Conservation (phyloP, 768 basidiomycete genomes). For the Pleurotus pulmonarius region DNA sequence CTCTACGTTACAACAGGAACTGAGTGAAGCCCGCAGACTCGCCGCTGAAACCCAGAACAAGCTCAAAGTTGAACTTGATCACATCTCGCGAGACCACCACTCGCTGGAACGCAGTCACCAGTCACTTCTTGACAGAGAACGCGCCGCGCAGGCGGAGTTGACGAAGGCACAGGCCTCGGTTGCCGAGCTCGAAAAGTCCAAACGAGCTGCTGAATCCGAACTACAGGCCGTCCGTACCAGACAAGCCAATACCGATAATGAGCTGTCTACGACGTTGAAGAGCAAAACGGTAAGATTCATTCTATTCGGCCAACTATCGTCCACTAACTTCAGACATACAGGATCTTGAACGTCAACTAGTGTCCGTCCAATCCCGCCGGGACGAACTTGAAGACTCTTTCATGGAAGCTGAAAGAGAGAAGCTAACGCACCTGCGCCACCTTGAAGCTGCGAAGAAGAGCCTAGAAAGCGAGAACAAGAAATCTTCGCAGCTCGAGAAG, state of each 20-base stretch:
- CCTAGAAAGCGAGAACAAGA: slow-evolving; percentile 68
- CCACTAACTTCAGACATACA: slow-evolving; percentile 23
- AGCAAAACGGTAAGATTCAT: slow-evolving; percentile 67
- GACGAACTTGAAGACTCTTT: slow-evolving; percentile 87
- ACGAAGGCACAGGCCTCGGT: slow-evolving; percentile 45
- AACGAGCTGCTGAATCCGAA: slow-evolving; percentile 67
- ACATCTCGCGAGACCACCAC: slow-evolving; percentile 53
- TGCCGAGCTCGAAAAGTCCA: slow-evolving; percentile 63
- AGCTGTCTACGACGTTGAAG: slow-evolving; percentile 56
- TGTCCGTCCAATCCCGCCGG: slow-evolving; percentile 66
- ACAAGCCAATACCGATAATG: slow-evolving; percentile 63
- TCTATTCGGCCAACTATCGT: background rate
- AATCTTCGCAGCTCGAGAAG: slow-evolving; percentile 75
- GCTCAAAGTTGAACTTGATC: slow-evolving; percentile 74
- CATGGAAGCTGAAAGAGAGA: slow-evolving; percentile 79
- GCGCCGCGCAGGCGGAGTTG: slow-evolving; percentile 44
- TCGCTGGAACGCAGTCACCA: slow-evolving; percentile 57
- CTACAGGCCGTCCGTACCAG: slow-evolving; percentile 64
- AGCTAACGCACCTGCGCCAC: slow-evolving; percentile 69
- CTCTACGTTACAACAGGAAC: slow-evolving; percentile 57
- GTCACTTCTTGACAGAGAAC: slow-evolving; percentile 63
- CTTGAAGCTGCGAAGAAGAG: slow-evolving; percentile 68
- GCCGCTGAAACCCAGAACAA: slow-evolving; percentile 67
- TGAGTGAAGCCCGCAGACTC: slow-evolving; percentile 58
- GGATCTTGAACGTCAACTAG: slow-evolving; percentile 77